A percentile compares a stretch with the other conserved stretches of the same genome.
phyloP scores from a whole-genome alignment of 2,329 filamentous ascomycete species.

The Ophiocordyceps sinensis region DNA sequence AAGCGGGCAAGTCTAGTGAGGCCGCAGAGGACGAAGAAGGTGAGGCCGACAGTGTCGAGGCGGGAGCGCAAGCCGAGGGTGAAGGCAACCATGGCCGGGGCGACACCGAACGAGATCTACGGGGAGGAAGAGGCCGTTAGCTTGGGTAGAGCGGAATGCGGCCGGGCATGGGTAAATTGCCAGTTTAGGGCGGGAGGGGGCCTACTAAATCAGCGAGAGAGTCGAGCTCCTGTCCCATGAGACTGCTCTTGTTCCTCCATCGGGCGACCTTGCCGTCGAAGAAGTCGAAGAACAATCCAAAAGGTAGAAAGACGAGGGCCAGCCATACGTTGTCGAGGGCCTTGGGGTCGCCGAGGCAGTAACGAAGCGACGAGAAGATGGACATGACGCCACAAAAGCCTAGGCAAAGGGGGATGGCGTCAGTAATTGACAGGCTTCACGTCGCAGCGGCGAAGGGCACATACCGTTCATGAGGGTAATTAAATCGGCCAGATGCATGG shows the following conservation, averaged over 20 bases:
- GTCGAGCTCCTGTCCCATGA: constrained; percentile 97
- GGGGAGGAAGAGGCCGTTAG: not conserved
- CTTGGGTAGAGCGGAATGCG: not conserved
- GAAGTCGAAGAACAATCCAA: constrained; percentile 94
- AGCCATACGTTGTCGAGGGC: constrained; percentile 60
- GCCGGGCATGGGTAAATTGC: not conserved
- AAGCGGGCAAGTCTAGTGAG: constrained; percentile 89
- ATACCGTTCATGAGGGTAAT: constrained; percentile 72
- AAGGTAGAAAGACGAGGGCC: constrained; percentile 76
- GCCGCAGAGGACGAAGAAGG: constrained; percentile 89
- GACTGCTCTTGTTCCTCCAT: constrained; percentile 90
- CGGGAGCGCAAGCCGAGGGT: constrained; percentile 75
- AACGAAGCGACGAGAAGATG: constrained; percentile 86
- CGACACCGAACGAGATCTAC: constrained; percentile 89
- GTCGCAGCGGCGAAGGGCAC: not conserved
- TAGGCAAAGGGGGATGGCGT: constrained; percentile 1
- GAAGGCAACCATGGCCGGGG: constrained; percentile 78
- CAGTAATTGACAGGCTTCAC: not conserved
- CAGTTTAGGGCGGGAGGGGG: not conserved
- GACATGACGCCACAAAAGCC: constrained; percentile 89
- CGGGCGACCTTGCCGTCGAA: constrained; percentile 94
- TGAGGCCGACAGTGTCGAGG: constrained; percentile 64
- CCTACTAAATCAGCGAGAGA: constrained; percentile 86
- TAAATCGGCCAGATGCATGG: constrained; percentile 67
- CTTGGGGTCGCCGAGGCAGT: constrained; percentile 61